phyloP scores from a whole-genome alignment of 805 yeast genomes.

The Maudiozyma serrabonitensis region DNA sequence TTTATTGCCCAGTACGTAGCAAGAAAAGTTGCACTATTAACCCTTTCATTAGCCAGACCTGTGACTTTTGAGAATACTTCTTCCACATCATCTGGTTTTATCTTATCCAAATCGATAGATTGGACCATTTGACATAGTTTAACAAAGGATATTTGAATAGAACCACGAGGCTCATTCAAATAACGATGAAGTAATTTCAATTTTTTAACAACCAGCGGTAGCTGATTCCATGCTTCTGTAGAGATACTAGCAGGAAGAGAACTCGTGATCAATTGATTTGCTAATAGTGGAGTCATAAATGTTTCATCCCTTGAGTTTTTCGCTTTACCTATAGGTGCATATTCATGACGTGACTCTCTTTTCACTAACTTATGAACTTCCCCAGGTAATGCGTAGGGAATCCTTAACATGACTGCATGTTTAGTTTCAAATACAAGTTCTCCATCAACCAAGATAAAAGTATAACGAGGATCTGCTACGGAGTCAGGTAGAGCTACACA shows the following conservation, averaged over 20 bases:
- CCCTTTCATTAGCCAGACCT: neutral
- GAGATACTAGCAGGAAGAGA: conserved; percentile 32
- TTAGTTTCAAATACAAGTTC: conserved; percentile 41
- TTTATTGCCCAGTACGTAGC: conserved; percentile 42
- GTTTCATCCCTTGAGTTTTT: conserved; percentile 19
- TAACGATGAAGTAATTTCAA: conserved; percentile 39
- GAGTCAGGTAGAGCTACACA: conserved; percentile 44
- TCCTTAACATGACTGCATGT: conserved; percentile 37
- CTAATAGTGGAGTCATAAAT: conserved; percentile 27
- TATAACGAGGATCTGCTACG: conserved; percentile 44
- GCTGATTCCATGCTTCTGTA: conserved; percentile 31
- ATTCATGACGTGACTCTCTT: conserved; percentile 14
- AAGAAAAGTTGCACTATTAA: conserved; percentile 27
- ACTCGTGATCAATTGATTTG: conserved; percentile 26
- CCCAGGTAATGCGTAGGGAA: conserved; percentile 35
- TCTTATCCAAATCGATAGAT: conserved; percentile 22
- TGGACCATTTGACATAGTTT: conserved; percentile 31
- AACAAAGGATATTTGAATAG: conserved; percentile 33
- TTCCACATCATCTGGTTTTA: neutral
- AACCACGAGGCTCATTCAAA: conserved; percentile 34
- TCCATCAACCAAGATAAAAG: conserved; percentile 50
- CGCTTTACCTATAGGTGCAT: conserved; percentile 27
- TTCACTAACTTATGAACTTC: conserved; percentile 9
- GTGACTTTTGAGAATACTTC: neutral
- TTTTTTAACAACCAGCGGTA: conserved; percentile 33